Evolutionary conservation across 768 basidiomycete genomes (phyloP).

Genomic region (Suillus bovinus): DNA sequence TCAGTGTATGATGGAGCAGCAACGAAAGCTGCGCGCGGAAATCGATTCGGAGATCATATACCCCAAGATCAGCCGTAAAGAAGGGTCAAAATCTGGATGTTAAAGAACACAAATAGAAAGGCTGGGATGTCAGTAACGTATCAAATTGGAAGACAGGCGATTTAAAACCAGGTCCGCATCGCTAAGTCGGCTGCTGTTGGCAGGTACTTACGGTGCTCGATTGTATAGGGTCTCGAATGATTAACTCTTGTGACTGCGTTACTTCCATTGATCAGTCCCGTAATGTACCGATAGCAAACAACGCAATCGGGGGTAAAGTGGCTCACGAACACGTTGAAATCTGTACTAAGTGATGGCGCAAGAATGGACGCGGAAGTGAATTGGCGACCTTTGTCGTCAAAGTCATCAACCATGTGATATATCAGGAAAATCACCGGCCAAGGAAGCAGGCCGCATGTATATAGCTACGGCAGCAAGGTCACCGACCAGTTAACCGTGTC

Average conservation of each 20-base stretch:
- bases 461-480: conserved; percentile 13
- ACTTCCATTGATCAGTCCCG: conserved; percentile 36
- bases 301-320: conserved; percentile 26
- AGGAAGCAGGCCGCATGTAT: conserved; percentile 7
- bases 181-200: conserved; percentile 26
- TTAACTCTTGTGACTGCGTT: conserved; percentile 28
- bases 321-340: conserved; percentile 34
- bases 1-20: conserved; percentile 24
- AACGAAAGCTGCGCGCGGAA: conserved; percentile 25
- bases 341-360: conserved; percentile 18
- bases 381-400: conserved; percentile 11
- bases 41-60: conserved; percentile 32
- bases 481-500: conserved; percentile 17
- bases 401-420: conserved; percentile 23
- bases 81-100: conserved; percentile 21
- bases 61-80: conserved; percentile 24
- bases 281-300: conserved; percentile 27
- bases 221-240: conserved; percentile 27
- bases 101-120: conserved; percentile 16
- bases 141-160: conserved; percentile 22
- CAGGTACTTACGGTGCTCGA: conserved; percentile 23
- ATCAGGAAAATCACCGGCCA: conserved; percentile 35
- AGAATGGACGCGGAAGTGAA: conserved; percentile 31
- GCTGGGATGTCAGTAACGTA: conserved; percentile 31
- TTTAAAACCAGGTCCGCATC: conserved; percentile 32